phyloP scores from a whole-genome alignment of 306 rosid genomes.

The Castanospermum australe region DNA sequence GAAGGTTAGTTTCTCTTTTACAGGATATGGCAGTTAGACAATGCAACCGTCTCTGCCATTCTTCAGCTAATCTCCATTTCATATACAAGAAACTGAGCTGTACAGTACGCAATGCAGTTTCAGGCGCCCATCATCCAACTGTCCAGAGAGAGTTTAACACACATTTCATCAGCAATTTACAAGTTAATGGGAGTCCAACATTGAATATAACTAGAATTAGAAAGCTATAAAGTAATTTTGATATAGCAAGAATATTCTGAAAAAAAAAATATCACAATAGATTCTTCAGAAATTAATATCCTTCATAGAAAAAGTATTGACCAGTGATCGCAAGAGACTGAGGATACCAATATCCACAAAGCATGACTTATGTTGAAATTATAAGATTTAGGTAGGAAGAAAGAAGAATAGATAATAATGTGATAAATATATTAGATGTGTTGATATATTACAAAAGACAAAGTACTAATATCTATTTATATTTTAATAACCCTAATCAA shows the following conservation, averaged over 20 bases:
- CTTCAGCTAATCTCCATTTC: constrained; percentile 27
- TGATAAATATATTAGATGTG: too few relatives aligned
- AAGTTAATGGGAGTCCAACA: not conserved
- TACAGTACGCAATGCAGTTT: constrained; percentile 27
- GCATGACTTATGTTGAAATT: too few relatives aligned
- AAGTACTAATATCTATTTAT: too few relatives aligned
- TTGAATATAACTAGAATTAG: not conserved
- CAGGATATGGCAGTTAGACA: not conserved
- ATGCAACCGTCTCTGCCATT: constrained; percentile 20
- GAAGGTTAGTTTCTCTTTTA: constrained; percentile 19
- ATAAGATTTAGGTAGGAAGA: too few relatives aligned
- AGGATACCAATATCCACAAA: not conserved
- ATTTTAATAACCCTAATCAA: too few relatives aligned
- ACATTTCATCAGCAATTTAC: constrained; percentile 30
- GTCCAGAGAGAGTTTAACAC: constrained; percentile 17
- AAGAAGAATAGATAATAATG: too few relatives aligned
- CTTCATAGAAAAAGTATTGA: not conserved
- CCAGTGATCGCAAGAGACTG: not conserved
- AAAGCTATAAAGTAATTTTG: not conserved
- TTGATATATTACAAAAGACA: too few relatives aligned
- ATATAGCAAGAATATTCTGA: not conserved
- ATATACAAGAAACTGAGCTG: constrained; percentile 34
- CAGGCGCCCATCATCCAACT: constrained; percentile 29
- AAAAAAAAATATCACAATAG: too few relatives aligned
- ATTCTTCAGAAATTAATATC: not conserved